Evolutionary conservation across 1,284 basidiomycete species (phyloP), one percentile per base, ranked within the genome.

Genomic region (Omphalotus olearius): DNA sequence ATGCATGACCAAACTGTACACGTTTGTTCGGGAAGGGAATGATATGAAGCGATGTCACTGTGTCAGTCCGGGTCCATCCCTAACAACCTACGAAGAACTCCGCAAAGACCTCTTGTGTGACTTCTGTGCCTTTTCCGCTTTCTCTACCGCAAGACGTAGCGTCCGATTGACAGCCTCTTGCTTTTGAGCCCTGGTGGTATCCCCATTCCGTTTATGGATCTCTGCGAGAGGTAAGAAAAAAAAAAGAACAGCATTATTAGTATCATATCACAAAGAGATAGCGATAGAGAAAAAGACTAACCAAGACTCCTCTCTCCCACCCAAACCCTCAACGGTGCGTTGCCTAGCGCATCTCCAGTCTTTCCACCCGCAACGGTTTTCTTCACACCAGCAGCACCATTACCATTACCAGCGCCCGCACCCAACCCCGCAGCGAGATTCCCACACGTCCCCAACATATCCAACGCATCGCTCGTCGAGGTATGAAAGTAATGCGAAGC

Each of bases 401-500:
- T 45, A 16, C 41, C 36, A 25, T 45, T 45, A 3, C 57, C 66
- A n/a, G 63, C 58, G 16, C 69, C 68, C 3, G 79, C 80, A n/a
- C 87, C 85, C 46, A 89, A 72, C 5, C 86, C 85, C 2, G 80
- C 81, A 0, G 81, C 84, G 2, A 90, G 71, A 59, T 82, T 80
- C 58, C 83, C 82, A 46, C 80, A 83, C 1, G 83, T 80, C 11
- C 71, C 71, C 1, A 90, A 66, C 70, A 87, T 83, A 44, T 72
- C 69, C 58, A 75, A 69, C 4, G 87, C 85, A 57, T 88, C 80
- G n/a, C 80, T 76, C 1, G 73, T 73, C 0, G 85, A 77, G 0
- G 86, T 89, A 55, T 86, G 79, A 25, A 85, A 59, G 57, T 88
- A 90, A 56, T 88, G 82, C 16, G 81, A 76, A 1, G 84, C 75